Base-by-base conservation (phyloP, 2,329 filamentous ascomycete species). In the Onygena corvina region DNA sequence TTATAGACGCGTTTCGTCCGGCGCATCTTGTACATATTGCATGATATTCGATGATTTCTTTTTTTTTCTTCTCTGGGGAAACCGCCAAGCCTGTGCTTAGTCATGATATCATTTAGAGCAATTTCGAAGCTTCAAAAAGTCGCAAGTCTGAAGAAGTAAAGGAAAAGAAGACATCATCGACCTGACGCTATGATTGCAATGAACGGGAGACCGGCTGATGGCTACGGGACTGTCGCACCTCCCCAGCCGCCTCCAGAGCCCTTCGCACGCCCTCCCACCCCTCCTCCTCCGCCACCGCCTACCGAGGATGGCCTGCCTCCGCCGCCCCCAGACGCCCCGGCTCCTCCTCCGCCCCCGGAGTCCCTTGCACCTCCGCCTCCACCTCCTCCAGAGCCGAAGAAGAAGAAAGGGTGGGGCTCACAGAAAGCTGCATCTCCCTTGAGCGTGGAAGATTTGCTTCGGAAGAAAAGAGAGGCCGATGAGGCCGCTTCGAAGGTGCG, bases 391-490 rank as follows among this genome's bases (percentile, higher is more conserved):
- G 38, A 29, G 48, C 30, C 9, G 11, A 44, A 14, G 23, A 77
- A 77, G 60, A 77, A 79, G 58, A 59, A 63, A 47, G 75, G 76
- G 57, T 76, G 72, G 72, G 72, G 71, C 9, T 58, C 67, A 18
- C 52, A 61, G 34, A 53, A 58, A 61, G 54, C 61, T 4, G 50
- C 58, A 2, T 61, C 63, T 4, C 84, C 84, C 6, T 71, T 94
- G 44, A 89, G 86, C 62, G 82, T 94, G 50, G 88, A 94, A 66
- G 85, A 94, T 58, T 76, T 94, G 3, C 69, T 94, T 18, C 79
- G 80, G 57, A 84, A 89, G 69, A 93, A 93, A 73, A 86, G 84
- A 62, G 86, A 86, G 53, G 83, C 85, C 23, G 86, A 92, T 67
- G 84, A 84, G 30, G 86, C 84, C 12, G 83, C 86, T 7, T 77